These are phyloP conservation scores for Lanmaoa rubissima DNA, from an alignment of 768 basidiomycete species.

Conservation along the genomic window DNA sequence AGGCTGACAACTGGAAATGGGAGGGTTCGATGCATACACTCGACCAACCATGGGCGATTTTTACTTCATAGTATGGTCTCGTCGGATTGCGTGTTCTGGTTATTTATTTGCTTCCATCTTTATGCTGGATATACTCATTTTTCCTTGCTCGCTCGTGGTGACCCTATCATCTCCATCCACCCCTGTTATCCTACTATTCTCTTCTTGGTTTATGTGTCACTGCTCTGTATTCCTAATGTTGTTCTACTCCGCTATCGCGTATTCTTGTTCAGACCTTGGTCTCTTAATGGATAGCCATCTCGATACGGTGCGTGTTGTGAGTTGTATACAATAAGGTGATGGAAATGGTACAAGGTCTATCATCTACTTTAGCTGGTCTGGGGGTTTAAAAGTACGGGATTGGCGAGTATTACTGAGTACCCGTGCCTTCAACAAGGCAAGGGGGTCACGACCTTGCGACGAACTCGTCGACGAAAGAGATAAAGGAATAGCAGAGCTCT, in stretches of 20 bases:
- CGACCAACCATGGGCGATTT: slow-evolving; percentile 76
- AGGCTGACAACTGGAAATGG: slow-evolving; percentile 63
- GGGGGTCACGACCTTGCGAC: slow-evolving; percentile 29
- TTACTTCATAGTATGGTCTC: slow-evolving; percentile 33
- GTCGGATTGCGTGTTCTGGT: slow-evolving; percentile 32
- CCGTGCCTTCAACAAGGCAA: slow-evolving; percentile 50
- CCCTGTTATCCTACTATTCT: slow-evolving; percentile 38
- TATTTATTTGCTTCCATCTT: slow-evolving; percentile 43
- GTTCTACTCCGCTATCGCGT: slow-evolving; percentile 57
- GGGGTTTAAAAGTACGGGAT: slow-evolving; percentile 26
- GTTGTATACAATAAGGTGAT: slow-evolving; percentile 6
- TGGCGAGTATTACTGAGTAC: slow-evolving; percentile 56
- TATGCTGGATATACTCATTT: slow-evolving; percentile 42
- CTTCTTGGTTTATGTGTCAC: slow-evolving; percentile 43
- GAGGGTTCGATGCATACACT: slow-evolving; percentile 61
- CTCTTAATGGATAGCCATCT: slow-evolving; percentile 32
- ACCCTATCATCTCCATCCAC: slow-evolving; percentile 34
- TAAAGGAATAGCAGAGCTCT: slow-evolving; percentile 28
- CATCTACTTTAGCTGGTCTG: slow-evolving; percentile 19
- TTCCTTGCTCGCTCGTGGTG: slow-evolving; percentile 15
- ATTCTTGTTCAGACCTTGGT: slow-evolving; percentile 37
- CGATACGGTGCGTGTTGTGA: slow-evolving; percentile 12
- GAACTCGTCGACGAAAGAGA: slow-evolving; percentile 17
- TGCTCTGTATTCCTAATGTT: slow-evolving; percentile 59
- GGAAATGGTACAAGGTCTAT: slow-evolving; percentile 1